These are phyloP conservation scores for Ophiostoma fasciatum DNA, from an alignment of 2,329 filamentous ascomycete species.

Conservation along the genomic window DNA sequence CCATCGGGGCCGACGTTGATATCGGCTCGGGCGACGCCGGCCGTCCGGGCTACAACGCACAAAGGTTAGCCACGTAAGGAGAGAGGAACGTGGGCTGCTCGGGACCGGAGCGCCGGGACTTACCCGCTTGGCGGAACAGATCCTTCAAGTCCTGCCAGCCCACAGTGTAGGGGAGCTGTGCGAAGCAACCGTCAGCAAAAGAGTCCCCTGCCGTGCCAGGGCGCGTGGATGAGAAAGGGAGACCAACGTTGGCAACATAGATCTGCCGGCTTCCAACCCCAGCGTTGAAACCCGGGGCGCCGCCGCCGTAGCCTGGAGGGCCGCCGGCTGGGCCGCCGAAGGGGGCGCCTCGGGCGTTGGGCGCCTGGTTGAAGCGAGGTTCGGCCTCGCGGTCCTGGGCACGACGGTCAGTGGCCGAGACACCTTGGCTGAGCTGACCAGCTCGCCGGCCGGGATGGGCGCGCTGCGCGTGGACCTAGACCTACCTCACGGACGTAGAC, in stretches of 20 bases:
- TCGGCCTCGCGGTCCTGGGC: constrained; percentile 88
- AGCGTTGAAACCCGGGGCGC: constrained; percentile 40
- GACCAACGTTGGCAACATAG: constrained; percentile 95
- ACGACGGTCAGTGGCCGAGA: background rate
- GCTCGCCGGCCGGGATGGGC: too few species aligned
- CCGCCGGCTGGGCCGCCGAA: constrained; percentile 6
- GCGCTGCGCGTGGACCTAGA: too few species aligned
- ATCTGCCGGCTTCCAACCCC: constrained; percentile 68
- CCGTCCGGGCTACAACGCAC: constrained; percentile 37
- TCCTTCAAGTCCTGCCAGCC: constrained; percentile 99
- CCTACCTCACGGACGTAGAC: constrained; percentile 95
- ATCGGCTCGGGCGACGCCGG: constrained; percentile 82
- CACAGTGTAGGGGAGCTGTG: constrained; percentile 85
- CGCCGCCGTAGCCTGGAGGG: constrained; percentile 6
- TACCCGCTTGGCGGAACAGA: constrained; percentile 94
- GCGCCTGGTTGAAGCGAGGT: constrained; percentile 79
- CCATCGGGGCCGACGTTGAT: constrained; percentile 87
- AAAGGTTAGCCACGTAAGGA: too few species aligned
- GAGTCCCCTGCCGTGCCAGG: background rate
- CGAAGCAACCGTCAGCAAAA: background rate
- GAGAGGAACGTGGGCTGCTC: too few species aligned
- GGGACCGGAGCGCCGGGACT: too few species aligned
- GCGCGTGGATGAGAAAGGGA: constrained; percentile 14
- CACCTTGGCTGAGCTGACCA: background rate
- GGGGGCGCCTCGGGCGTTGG: constrained; percentile 43